Evolutionary conservation across 2,329 filamentous ascomycete genomes (phyloP).

Genomic region (Thermothelomyces thermophilus): DNA sequence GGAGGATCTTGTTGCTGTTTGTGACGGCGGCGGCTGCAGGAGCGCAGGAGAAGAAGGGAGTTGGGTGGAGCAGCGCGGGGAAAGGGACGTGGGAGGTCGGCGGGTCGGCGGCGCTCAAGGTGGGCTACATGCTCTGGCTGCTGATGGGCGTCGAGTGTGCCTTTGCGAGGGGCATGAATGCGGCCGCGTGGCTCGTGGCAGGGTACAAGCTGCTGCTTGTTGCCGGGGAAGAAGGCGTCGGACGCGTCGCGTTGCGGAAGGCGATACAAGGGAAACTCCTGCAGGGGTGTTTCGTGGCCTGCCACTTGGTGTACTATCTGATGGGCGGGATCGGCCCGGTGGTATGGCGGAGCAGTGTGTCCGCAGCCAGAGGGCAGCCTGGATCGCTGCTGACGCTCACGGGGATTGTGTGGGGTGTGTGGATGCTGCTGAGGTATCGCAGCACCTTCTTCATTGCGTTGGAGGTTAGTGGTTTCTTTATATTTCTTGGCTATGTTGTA

Average conservation of each 20-base stretch:
- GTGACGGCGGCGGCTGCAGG: background rate
- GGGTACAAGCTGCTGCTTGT: constrained; percentile 22
- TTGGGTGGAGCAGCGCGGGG: no score
- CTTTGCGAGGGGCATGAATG: constrained; percentile 27
- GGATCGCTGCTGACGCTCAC: constrained; percentile 19
- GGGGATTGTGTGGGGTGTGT: constrained; percentile 11
- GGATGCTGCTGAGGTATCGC: constrained; percentile 29
- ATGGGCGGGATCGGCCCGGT: constrained; percentile 18
- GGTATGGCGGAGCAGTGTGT: background rate
- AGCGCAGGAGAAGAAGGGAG: no score
- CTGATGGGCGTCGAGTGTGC: constrained; percentile 28
- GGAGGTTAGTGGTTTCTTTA: constrained; percentile 33
- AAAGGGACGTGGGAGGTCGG: no score
- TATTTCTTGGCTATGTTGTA: constrained; percentile 23
- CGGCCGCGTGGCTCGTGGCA: constrained; percentile 26
- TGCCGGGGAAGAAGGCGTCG: constrained; percentile 14
- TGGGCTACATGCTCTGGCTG: constrained; percentile 24
- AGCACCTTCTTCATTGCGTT: constrained; percentile 34
- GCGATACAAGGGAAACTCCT: constrained; percentile 14
- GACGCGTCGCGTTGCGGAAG: constrained; percentile 9
- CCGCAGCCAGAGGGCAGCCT: constrained; percentile 17
- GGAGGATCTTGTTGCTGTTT: no score
- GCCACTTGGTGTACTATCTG: constrained; percentile 14
- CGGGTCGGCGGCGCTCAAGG: constrained; percentile 1
- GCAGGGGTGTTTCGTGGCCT: constrained; percentile 11